Evolutionary conservation across 768 basidiomycete species (phyloP).

Genomic region (Pleurotus platypus): DNA sequence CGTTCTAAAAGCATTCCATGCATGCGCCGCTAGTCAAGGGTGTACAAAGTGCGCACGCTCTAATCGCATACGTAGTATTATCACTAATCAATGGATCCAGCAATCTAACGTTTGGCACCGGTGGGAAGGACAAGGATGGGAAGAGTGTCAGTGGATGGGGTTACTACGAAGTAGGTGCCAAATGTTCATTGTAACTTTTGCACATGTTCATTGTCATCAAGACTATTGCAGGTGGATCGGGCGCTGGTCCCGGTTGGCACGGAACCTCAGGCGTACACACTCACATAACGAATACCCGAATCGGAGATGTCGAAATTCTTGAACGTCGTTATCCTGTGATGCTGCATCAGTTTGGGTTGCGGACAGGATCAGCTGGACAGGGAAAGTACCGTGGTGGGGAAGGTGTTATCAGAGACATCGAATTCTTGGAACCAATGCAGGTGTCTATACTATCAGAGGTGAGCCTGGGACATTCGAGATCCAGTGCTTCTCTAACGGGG

Average conservation of each 20-base stretch:
- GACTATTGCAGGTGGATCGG: slow-evolving; percentile 94
- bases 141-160: slow-evolving; percentile 81
- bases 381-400: slow-evolving; percentile 81
- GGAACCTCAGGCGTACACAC: slow-evolving; percentile 94
- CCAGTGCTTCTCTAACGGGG: too few species aligned
- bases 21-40: slow-evolving; percentile 89
- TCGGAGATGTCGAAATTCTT: slow-evolving; percentile 90
- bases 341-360: slow-evolving; percentile 77
- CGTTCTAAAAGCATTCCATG: slow-evolving; percentile 88
- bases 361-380: slow-evolving; percentile 63
- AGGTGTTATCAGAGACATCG: slow-evolving; percentile 80
- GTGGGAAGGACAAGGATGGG: slow-evolving; percentile 83
- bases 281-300: slow-evolving; percentile 90
- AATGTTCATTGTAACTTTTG: background rate
- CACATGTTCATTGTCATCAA: slow-evolving; percentile 23
- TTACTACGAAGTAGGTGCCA: slow-evolving; percentile 66
- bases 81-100: slow-evolving; percentile 27
- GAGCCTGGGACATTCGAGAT: slow-evolving; percentile 13
- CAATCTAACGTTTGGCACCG: slow-evolving; percentile 86
- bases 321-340: slow-evolving; percentile 94
- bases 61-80: slow-evolving; percentile 4
- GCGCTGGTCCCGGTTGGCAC: slow-evolving; percentile 86
- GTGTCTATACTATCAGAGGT: slow-evolving; percentile 89
- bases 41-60: slow-evolving; percentile 72
- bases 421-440: slow-evolving; percentile 77